Base-by-base conservation (phyloP, 2,329 filamentous ascomycete genomes). In the Dothiorella sarmentorum region DNA sequence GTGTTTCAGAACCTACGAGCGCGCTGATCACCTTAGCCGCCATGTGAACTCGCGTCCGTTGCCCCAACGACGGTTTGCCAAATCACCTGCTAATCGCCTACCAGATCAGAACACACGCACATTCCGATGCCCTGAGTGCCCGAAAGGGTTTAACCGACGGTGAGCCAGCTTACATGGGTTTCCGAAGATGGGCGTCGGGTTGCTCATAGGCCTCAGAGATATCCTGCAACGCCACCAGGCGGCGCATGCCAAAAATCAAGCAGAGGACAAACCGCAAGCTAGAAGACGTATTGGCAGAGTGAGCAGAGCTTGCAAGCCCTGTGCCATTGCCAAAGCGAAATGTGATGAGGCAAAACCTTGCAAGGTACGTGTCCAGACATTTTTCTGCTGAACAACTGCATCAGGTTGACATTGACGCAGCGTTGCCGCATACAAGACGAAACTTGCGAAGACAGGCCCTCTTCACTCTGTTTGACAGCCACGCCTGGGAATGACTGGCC, bases 311-410 rank as follows among this genome's bases (percentile, higher is more conserved):
- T 71, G 68, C 55, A 66, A 70, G 58, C 52, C 67, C 3, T 70
- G 69, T 44, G 68, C 70, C 1, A 52, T 65, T 6, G 67, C 69
- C 7, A 71, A 69, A 57, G 61, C 69, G 15, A 71, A 69, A 56
- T 71, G 69, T 42, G 65, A 69, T 44, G 65, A 70, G 52, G 42
- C 56, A 4, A 64, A 67, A 15, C 69, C 69, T 3, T 71, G 68
- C 49, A 63, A 66, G 56, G 58, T 66, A 26, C n/a, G n/a, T 68
- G 65, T 35, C 40, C 43, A 4, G 60, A 64, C 24, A 43, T 27
- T 27, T 17, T 9, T 17, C 17, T 24, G n/a, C n/a, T n/a, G n/a
- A n/a, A n/a, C n/a, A n/a, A n/a, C n/a, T n/a, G n/a, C n/a, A n/a
- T n/a, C n/a, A n/a, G n/a, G n/a, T n/a, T n/a, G n/a, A n/a, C n/a